Evolutionary conservation across 2,329 filamentous ascomycete species (phyloP).

Genomic region (Chrysosporium keratinophilum): DNA sequence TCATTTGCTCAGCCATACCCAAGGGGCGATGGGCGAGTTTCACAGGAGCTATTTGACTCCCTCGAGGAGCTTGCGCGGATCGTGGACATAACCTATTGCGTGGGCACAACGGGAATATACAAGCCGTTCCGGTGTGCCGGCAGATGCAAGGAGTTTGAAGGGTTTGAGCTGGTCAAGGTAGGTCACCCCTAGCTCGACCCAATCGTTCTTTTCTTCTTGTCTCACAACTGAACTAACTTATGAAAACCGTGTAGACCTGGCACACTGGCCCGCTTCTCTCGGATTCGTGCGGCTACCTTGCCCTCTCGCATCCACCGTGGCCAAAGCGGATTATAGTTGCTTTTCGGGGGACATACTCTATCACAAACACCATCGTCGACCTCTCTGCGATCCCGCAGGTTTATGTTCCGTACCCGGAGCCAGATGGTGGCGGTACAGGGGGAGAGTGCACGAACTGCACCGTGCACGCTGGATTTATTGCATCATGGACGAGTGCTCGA

Average conservation of each 20-base stretch:
- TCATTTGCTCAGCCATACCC: not conserved
- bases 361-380: constrained; percentile 84
- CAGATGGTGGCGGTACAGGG: constrained; percentile 31
- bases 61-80: constrained; percentile 83
- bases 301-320: constrained; percentile 60
- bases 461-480: constrained; percentile 82
- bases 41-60: constrained; percentile 58
- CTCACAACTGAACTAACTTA: not conserved
- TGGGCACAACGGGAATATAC: constrained; percentile 69
- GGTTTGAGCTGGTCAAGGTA: constrained; percentile 62
- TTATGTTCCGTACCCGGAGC: constrained; percentile 70
- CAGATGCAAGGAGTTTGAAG: constrained; percentile 72
- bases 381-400: constrained; percentile 79
- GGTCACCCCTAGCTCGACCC: constrained; percentile 15
- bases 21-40: constrained; percentile 33
- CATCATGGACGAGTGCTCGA: constrained; percentile 70
- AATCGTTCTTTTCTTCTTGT: too few species aligned
- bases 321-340: constrained; percentile 64
- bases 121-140: constrained; percentile 78
- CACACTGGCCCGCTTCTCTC: constrained; percentile 78
- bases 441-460: constrained; percentile 73
- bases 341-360: constrained; percentile 88
- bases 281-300: constrained; percentile 90
- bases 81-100: constrained; percentile 90
- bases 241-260: constrained; percentile 51